These are phyloP conservation scores for Tinospora cordifolia DNA, from an alignment of 164 flowering plant genomes.

Conservation along the genomic window DNA sequence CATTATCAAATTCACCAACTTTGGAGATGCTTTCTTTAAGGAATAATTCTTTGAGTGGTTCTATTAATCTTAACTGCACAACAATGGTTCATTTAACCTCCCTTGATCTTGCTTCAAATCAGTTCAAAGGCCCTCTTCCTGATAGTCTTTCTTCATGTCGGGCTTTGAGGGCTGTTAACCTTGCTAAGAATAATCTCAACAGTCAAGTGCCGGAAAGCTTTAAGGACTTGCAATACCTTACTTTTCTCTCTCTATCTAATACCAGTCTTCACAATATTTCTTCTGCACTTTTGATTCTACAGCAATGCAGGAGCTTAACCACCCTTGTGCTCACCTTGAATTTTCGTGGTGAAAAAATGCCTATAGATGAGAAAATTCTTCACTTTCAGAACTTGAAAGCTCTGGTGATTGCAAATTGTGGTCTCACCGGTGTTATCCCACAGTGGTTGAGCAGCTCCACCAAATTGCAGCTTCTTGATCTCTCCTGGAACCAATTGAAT, in stretches of 20 bases:
- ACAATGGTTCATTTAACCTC: conserved; percentile 36
- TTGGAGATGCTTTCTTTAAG: conserved; percentile 38
- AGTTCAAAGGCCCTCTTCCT: conserved; percentile 40
- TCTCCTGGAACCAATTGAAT: conserved; percentile 50
- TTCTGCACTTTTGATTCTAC: conserved; percentile 37
- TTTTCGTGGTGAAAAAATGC: conserved; percentile 44
- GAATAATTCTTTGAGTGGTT: conserved; percentile 49
- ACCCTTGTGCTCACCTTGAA: conserved; percentile 49
- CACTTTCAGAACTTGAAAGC: conserved; percentile 36
- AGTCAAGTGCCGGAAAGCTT: conserved; percentile 50
- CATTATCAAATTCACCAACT: conserved; percentile 40
- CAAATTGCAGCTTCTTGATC: conserved; percentile 45
- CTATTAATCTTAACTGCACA: conserved; percentile 40
- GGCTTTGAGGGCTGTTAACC: conserved; percentile 36
- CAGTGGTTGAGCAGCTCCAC: conserved; percentile 36
- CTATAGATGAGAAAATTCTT: conserved; percentile 25
- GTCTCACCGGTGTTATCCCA: conserved; percentile 45
- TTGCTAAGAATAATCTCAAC: conserved; percentile 42
- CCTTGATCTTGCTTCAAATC: conserved; percentile 49
- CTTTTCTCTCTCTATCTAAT: conserved; percentile 48
- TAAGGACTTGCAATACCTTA: conserved; percentile 34
- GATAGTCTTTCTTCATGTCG: conserved; percentile 40
- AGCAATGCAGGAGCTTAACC: conserved; percentile 45
- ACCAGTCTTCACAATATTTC: conserved; percentile 40
- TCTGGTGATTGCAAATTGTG: conserved; percentile 47